Evolutionary conservation across 495 filamentous ascomycete species (phyloP), one percentile per base, ranked within the genome.

Genomic region (Penicillium samsonianum): DNA sequence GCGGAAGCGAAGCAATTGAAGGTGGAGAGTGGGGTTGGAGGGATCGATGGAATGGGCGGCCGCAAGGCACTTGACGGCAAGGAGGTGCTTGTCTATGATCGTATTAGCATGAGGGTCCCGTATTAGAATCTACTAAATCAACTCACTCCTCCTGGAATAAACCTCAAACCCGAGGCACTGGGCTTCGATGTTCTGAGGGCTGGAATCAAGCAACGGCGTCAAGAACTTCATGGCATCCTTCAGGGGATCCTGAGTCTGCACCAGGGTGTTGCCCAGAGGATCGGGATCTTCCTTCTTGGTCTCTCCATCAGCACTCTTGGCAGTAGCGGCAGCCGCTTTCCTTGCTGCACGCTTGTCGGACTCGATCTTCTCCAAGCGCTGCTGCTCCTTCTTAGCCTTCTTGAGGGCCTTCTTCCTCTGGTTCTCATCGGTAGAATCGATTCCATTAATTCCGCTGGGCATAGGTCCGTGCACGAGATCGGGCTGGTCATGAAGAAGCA

Each of bases 321-420:
- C 70, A 41, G 59, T 69, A 12, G 68, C 74, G 51, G 77, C 78
- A 62, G 86, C 76, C 41, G 63, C 77, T 54, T 77, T 82, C 67
- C 71, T 72, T 62, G 65, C 76, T 75, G 68, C 92, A 25, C 90
- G 87, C 73, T 90, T 93, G 60, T 91, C 88, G 14, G 86, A 86
- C 30, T 92, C 93, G 33, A 87, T 86, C 65, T 90, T 88, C 67
- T 96, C 91, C 44, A 82, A 70, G 63, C 89, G 92, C 64, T 94
- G 89, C 11, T 89, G 89, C 62, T 96, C 94, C 73, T 90, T 92
- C 76, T 87, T 92, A 3, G 93, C 92, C 77, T 98, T 98, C 81
- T 96, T 97, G 37, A 89, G 77, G 1, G 91, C 91, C 78, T 95
- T 98, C 82, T 96, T 98, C 53, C 83, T 81, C 65, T 96, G 92